Evolutionary conservation across 2,329 filamentous ascomycete genomes (phyloP).

Genomic region (Arthrobotrys entomopaga): DNA sequence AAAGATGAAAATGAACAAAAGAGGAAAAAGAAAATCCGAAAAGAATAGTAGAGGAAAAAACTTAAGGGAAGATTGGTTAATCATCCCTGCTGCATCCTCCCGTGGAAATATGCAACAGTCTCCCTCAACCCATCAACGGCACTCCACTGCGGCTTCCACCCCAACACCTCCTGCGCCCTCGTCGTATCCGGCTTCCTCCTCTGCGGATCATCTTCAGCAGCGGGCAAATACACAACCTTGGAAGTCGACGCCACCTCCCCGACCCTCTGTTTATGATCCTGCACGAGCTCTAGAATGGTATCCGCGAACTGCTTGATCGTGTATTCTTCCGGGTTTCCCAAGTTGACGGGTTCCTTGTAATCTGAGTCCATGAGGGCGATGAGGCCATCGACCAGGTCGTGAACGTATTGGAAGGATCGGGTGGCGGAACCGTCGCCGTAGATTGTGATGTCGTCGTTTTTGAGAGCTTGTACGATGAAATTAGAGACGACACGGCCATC

Average conservation of each 20-base stretch:
- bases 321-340: conserved; percentile 60
- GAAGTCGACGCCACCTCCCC: conserved; percentile 40
- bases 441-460: conserved; percentile 58
- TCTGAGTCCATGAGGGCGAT: conserved; percentile 59
- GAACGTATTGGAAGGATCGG: conserved; percentile 60
- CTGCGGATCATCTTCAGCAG: conserved; percentile 58
- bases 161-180: conserved; percentile 58
- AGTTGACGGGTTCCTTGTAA: conserved; percentile 59
- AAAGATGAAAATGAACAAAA: neutral
- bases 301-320: conserved; percentile 60
- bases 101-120: conserved; percentile 57
- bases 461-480: conserved; percentile 60
- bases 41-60: neutral
- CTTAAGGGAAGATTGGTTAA: neutral
- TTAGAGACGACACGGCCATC: conserved; percentile 61
- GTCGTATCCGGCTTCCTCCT: conserved; percentile 59
- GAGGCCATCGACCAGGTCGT: conserved; percentile 60
- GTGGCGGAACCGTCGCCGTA: conserved; percentile 60
- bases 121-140: conserved; percentile 58
- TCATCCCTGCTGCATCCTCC: conserved; percentile 33
- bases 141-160: conserved; percentile 58
- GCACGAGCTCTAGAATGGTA: conserved; percentile 57
- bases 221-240: conserved; percentile 55
- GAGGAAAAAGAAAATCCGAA: neutral
- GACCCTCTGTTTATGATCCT: conserved; percentile 36